A percentile compares a stretch with the other conserved stretches of the same genome.
These are phyloP conservation scores for Globisporangium polare DNA, from an alignment of 352 stramenopile genomes.

Conservation along the genomic window DNA sequence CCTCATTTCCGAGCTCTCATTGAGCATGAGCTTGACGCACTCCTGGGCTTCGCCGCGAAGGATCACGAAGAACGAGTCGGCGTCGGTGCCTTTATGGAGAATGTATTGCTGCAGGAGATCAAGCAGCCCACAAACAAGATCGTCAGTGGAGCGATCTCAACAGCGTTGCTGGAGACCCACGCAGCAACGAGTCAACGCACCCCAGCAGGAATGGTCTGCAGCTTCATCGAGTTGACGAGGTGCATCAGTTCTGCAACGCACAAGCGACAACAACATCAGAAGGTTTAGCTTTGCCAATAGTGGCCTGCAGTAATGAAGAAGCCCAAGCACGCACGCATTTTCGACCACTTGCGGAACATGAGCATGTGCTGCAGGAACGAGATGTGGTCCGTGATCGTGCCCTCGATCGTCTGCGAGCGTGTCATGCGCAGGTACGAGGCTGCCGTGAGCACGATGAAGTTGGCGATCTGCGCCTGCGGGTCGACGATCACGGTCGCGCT, in stretches of 20 bases:
- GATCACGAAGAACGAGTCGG: conserved; percentile 77
- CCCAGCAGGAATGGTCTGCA: conserved; percentile 49
- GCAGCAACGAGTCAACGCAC: conserved; percentile 19
- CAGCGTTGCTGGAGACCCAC: background rate
- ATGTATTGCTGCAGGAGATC: conserved; percentile 69
- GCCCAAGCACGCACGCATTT: conserved; percentile 60
- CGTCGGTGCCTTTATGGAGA: conserved; percentile 63
- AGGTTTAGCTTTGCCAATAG: background rate
- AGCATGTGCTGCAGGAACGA: conserved; percentile 77
- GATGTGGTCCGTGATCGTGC: conserved; percentile 83
- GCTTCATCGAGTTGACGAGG: conserved; percentile 82
- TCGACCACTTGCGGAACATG: conserved; percentile 76
- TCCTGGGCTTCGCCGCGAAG: conserved; percentile 71
- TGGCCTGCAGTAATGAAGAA: too few relatives aligned
- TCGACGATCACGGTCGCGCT: conserved; percentile 82
- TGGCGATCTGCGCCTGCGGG: conserved; percentile 52
- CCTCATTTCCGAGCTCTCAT: conserved; percentile 56
- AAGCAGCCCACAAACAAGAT: background rate
- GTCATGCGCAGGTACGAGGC: conserved; percentile 82
- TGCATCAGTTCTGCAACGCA: conserved; percentile 69
- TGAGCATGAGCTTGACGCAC: conserved; percentile 57
- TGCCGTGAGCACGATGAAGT: conserved; percentile 83
- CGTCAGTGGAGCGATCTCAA: background rate
- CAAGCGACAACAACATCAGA: background rate
- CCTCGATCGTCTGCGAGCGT: conserved; percentile 73